Conservation (phyloP, 2,329 filamentous ascomycete genomes). For the Aspergillus felis region DNA sequence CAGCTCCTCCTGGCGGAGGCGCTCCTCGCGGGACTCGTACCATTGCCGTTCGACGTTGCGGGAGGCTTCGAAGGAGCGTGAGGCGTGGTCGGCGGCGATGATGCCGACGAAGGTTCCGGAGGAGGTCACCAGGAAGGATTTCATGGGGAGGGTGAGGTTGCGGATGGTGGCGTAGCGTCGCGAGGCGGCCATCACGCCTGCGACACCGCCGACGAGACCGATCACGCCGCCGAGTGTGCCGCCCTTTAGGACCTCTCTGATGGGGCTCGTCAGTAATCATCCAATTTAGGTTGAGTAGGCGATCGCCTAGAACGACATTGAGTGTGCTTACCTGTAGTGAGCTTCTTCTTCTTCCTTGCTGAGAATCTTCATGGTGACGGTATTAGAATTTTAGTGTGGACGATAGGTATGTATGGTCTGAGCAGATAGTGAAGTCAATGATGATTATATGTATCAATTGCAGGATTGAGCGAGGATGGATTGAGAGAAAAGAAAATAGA, state of each 20-base stretch:
- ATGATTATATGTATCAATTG: neutral
- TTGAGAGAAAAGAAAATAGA: neutral
- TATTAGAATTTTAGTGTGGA: conserved; percentile 1
- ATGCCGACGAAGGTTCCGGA: conserved; percentile 81
- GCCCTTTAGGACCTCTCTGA: conserved; percentile 69
- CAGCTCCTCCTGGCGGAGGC: conserved; percentile 52
- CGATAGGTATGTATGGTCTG: conserved; percentile 1
- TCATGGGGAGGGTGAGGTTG: conserved; percentile 80
- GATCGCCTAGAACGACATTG: neutral
- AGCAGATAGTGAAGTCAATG: neutral
- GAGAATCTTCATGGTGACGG: conserved; percentile 79
- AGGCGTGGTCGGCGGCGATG: conserved; percentile 73
- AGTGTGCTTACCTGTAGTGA: conserved; percentile 65
- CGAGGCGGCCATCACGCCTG: conserved; percentile 64
- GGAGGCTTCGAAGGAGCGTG: conserved; percentile 65
- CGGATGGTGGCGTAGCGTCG: conserved; percentile 74
- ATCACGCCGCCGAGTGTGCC: conserved; percentile 68
- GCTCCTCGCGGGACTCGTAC: conserved; percentile 59
- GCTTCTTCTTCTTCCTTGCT: conserved; percentile 87
- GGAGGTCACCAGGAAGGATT: conserved; percentile 82
- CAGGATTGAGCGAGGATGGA: neutral
- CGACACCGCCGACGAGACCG: conserved; percentile 64
- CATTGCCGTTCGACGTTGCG: conserved; percentile 66
- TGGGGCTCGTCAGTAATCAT: conserved; percentile 6
- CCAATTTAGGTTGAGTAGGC: neutral